Conservation (phyloP, 805 yeast genomes). For the Jamesozyma hellenica region DNA sequence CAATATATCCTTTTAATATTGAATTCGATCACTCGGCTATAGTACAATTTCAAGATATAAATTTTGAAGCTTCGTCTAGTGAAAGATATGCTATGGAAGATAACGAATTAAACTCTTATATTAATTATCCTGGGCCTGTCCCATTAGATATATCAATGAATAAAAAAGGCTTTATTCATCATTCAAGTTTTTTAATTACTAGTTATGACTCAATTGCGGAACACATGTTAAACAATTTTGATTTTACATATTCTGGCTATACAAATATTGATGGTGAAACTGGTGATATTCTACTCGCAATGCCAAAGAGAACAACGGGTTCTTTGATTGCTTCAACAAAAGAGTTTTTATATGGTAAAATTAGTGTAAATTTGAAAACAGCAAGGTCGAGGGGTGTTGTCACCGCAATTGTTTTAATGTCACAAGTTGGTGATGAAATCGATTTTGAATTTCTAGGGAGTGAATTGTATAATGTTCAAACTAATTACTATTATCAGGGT, state of each 20-base stretch:
- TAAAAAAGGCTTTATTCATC: slow-evolving; percentile 19
- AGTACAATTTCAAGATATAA: background rate
- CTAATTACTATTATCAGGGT: slow-evolving; percentile 77
- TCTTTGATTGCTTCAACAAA: slow-evolving; percentile 68
- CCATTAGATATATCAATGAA: slow-evolving; percentile 5
- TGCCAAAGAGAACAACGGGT: slow-evolving; percentile 71
- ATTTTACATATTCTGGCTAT: slow-evolving; percentile 52
- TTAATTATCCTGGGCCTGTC: background rate
- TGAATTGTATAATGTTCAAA: slow-evolving; percentile 54
- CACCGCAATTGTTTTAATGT: slow-evolving; percentile 70
- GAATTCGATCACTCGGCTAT: slow-evolving; percentile 4
- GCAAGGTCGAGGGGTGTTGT: slow-evolving; percentile 74
- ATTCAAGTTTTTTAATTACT: slow-evolving; percentile 21
- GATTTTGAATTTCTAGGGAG: slow-evolving; percentile 83
- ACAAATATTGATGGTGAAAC: slow-evolving; percentile 40
- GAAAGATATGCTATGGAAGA: slow-evolving; percentile 4
- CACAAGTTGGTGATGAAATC: slow-evolving; percentile 84
- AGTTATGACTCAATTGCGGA: slow-evolving; percentile 42
- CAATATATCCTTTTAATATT: slow-evolving; percentile 34
- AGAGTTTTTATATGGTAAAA: slow-evolving; percentile 78
- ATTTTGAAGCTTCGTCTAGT: background rate
- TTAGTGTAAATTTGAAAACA: slow-evolving; percentile 56
- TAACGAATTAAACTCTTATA: background rate
- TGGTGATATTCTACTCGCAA: slow-evolving; percentile 43
- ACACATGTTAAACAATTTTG: slow-evolving; percentile 51